Conservation (phyloP, 305 asterid species). For the Fraxinus sp. region DNA sequence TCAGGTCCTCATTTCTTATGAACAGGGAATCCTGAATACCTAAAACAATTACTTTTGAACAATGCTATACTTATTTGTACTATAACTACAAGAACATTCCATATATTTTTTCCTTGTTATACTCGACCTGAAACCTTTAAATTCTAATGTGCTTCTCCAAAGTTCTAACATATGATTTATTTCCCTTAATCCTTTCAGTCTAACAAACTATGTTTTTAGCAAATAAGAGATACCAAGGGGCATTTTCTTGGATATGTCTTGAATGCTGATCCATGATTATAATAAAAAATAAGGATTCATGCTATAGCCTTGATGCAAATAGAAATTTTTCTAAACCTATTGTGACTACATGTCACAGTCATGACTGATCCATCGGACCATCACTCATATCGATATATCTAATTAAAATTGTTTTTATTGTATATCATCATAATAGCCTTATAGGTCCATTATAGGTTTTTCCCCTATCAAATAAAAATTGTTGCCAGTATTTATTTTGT, state of each 20-base stretch:
- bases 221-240: neutral
- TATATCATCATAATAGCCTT: neutral
- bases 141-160: neutral
- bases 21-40: neutral
- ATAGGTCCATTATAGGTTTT: neutral
- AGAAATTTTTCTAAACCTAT: neutral
- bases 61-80: neutral
- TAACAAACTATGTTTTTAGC: neutral
- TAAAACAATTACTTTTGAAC: neutral
- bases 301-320: neutral
- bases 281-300: neutral
- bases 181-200: neutral
- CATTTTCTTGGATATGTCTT: neutral
- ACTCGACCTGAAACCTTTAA: neutral
- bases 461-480: neutral
- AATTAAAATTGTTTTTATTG: neutral
- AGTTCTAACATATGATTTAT: neutral
- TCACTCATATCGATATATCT: neutral
- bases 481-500: neutral
- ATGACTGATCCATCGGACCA: neutral
- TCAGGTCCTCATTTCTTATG: neutral
- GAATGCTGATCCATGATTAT: neutral
- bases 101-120: neutral
- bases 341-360: neutral
- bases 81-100: neutral